These are phyloP conservation scores for Colletotrichum sp. DNA, from an alignment of 2,329 filamentous ascomycete genomes.

Conservation along the genomic window DNA sequence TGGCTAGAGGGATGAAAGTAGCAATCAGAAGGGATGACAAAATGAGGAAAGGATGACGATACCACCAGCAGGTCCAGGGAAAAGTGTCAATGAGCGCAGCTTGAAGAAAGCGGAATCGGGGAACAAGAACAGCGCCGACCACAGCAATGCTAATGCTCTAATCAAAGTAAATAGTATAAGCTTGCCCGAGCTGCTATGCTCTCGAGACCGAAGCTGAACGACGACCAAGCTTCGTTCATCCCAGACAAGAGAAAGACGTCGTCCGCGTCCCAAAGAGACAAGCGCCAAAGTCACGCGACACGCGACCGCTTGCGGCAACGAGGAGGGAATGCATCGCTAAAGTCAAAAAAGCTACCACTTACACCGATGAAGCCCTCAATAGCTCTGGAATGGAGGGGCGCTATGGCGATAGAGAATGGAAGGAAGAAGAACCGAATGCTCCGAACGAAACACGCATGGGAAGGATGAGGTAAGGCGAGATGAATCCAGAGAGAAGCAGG, in stretches of 20 bases:
- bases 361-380: background rate
- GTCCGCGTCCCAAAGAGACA: background rate
- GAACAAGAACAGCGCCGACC: background rate
- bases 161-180: background rate
- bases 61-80: background rate
- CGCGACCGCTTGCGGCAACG: background rate
- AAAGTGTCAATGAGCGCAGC: background rate
- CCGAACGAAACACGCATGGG: background rate
- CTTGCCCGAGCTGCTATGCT: background rate
- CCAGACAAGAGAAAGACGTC: background rate
- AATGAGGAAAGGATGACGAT: background rate
- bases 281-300: background rate
- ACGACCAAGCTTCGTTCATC: background rate
- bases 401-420: background rate
- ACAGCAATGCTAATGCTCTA: background rate
- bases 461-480: background rate
- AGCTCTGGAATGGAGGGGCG: background rate
- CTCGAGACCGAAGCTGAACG: background rate
- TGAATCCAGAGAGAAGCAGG: background rate
- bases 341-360: background rate
- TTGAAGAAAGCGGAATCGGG: background rate
- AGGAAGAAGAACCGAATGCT: background rate
- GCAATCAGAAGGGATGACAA: background rate
- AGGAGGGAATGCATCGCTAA: background rate
- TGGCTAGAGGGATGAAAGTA: background rate